phyloP scores from a whole-genome alignment of 352 stramenopile genomes.

The Albugo candida region DNA sequence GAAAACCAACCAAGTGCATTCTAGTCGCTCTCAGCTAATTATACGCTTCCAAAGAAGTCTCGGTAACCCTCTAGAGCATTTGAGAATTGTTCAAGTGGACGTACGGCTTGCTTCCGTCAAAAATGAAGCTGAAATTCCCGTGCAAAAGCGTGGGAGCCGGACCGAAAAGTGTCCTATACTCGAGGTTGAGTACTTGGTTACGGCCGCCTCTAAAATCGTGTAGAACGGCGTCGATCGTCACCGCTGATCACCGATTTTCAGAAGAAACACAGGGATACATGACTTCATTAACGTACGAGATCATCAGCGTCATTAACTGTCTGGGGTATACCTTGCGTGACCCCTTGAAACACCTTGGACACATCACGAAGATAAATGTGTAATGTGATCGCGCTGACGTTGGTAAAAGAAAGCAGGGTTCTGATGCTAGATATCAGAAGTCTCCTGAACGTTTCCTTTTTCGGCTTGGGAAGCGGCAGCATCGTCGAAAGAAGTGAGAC shows the following conservation, averaged over 20 bases:
- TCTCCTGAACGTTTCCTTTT: slow-evolving; percentile 64
- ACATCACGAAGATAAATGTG: slow-evolving; percentile 89
- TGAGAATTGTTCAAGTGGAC: slow-evolving; percentile 71
- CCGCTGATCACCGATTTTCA: slow-evolving; percentile 83
- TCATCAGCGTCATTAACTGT: slow-evolving; percentile 66
- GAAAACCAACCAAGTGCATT: slow-evolving; percentile 89
- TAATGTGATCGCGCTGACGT: slow-evolving; percentile 89
- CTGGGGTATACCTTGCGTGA: slow-evolving; percentile 64
- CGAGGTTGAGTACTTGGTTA: slow-evolving; percentile 50
- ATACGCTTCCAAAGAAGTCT: slow-evolving; percentile 88
- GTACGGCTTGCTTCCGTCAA: slow-evolving; percentile 58
- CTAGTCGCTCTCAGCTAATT: slow-evolving; percentile 88
- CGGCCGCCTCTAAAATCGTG: slow-evolving; percentile 31
- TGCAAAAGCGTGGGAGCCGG: slow-evolving; percentile 66
- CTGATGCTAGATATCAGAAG: slow-evolving; percentile 84
- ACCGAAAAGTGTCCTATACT: slow-evolving; percentile 46
- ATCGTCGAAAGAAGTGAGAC: slow-evolving; percentile 56
- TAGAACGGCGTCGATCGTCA: slow-evolving; percentile 74
- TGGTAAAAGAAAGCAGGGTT: slow-evolving; percentile 77
- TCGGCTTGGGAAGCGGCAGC: slow-evolving; percentile 61
- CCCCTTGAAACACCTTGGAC: slow-evolving; percentile 85
- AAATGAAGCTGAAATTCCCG: slow-evolving; percentile 75
- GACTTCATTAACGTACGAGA: slow-evolving; percentile 79
- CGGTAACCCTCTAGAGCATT: slow-evolving; percentile 68
- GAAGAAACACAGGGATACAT: slow-evolving; percentile 84